Percentiles rank a stretch among this genome's conserved stretches.
Conservation (phyloP, 2,329 filamentous ascomycete genomes). For the Samsoniella hepiali region DNA sequence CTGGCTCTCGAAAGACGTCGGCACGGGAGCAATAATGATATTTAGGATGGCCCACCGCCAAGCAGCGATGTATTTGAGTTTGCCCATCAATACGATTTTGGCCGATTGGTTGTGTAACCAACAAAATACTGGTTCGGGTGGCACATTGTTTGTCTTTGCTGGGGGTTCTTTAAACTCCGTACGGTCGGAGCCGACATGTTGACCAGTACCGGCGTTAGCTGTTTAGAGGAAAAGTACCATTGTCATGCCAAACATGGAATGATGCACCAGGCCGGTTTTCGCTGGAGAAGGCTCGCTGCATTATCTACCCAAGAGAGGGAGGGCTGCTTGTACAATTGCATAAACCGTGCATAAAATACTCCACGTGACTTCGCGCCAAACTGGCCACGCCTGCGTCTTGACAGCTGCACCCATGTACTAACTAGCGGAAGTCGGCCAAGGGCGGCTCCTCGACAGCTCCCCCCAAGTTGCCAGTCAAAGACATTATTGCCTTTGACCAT, state of each 20-base stretch:
- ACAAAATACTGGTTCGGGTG: neutral
- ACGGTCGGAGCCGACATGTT: neutral
- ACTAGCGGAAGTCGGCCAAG: neutral
- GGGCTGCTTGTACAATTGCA: neutral
- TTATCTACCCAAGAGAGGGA: too few species aligned
- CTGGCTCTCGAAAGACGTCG: neutral
- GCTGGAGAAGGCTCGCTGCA: neutral
- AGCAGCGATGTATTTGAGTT: too few species aligned
- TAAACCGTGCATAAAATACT: neutral
- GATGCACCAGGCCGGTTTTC: neutral
- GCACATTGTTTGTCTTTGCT: neutral
- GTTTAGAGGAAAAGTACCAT: neutral
- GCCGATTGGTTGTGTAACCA: neutral
- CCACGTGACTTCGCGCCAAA: conserved; percentile 13
- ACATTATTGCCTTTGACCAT: neutral
- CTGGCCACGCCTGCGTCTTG: neutral
- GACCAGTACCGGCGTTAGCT: neutral
- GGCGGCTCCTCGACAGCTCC: conserved; percentile 11
- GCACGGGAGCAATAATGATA: too few species aligned
- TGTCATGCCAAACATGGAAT: neutral
- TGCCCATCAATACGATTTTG: too few species aligned
- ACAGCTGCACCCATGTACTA: neutral
- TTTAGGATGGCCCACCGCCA: too few species aligned
- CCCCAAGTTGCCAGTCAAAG: neutral
- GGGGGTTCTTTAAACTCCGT: neutral